phyloP scores from a whole-genome alignment of 495 filamentous ascomycete species.

The Polyplosphaeria fusca region DNA sequence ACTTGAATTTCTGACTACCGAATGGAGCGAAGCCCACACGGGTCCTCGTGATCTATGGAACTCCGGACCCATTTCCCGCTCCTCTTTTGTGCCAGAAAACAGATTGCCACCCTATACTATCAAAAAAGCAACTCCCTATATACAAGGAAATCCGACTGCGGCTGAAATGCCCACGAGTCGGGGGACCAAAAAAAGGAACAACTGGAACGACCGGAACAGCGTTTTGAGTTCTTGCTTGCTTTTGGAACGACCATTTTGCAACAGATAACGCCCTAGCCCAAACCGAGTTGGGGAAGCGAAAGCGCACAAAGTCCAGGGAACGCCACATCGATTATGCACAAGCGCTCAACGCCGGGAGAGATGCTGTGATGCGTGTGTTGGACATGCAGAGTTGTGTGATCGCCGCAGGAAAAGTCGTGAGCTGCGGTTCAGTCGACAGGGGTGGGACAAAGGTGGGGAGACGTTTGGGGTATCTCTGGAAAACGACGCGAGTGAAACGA shows the following conservation, averaged over 20 bases:
- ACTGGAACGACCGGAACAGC: conserved; percentile 10
- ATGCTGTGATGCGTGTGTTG: conserved; percentile 11
- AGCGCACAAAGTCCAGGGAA: conserved; percentile 12
- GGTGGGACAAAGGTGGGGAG: conserved; percentile 6
- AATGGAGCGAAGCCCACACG: not conserved
- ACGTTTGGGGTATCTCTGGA: conserved; percentile 15
- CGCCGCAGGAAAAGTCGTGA: conserved; percentile 6
- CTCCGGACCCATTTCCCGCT: not conserved
- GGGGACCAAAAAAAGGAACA: not conserved
- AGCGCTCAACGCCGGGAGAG: conserved; percentile 31
- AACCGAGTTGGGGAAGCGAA: not conserved
- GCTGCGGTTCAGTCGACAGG: not conserved
- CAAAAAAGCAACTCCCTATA: not conserved
- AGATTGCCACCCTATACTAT: not conserved
- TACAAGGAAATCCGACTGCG: not conserved
- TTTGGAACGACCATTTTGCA: conserved; percentile 24
- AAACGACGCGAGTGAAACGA: conserved; percentile 24
- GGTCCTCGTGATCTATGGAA: not conserved
- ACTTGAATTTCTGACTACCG: not conserved
- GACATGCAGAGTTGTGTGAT: conserved; percentile 18
- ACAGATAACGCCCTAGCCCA: conserved; percentile 24
- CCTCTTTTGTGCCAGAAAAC: not conserved
- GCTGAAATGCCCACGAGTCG: not conserved
- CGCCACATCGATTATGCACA: conserved; percentile 32
- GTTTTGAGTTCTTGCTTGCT: conserved; percentile 18